Evolutionary conservation across 306 rosid genomes (phyloP).

Genomic region (Pyrus communis): DNA sequence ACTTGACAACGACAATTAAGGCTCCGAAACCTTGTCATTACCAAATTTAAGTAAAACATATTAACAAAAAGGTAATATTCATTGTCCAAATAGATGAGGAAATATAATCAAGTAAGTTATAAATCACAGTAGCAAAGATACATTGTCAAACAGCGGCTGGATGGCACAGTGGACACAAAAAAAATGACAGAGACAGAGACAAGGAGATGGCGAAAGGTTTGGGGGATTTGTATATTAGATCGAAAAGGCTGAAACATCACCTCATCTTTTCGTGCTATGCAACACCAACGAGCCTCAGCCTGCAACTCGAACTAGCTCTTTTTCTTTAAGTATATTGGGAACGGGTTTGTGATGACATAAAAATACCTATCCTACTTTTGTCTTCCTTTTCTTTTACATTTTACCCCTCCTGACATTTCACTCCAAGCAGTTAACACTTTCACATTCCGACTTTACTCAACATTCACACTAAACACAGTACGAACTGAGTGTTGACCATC

Average conservation of each 20-base stretch:
- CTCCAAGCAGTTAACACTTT: background rate
- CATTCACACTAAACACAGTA: slow-evolving; percentile 60
- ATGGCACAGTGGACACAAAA: background rate
- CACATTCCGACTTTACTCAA: slow-evolving; percentile 23
- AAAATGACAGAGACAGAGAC: background rate
- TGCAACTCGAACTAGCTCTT: background rate
- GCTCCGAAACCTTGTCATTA: no score
- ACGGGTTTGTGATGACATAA: background rate
- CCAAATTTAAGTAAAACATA: background rate
- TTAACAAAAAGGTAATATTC: background rate
- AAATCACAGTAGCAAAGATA: background rate
- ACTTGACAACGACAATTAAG: background rate
- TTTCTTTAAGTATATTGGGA: background rate
- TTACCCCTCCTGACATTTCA: background rate
- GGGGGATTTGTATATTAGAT: background rate
- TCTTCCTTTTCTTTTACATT: background rate
- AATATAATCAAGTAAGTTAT: background rate
- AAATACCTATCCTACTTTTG: background rate
- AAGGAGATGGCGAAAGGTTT: background rate
- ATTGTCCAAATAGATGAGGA: background rate
- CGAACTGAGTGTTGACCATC: slow-evolving; percentile 63
- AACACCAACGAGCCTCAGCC: background rate
- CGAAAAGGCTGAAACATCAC: background rate
- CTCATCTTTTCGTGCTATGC: background rate
- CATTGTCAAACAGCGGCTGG: background rate